Percentiles rank a stretch among this genome's conserved stretches.
Evolutionary conservation across 805 yeast species (phyloP).

Genomic region (Spencermartinsiella europaea): DNA sequence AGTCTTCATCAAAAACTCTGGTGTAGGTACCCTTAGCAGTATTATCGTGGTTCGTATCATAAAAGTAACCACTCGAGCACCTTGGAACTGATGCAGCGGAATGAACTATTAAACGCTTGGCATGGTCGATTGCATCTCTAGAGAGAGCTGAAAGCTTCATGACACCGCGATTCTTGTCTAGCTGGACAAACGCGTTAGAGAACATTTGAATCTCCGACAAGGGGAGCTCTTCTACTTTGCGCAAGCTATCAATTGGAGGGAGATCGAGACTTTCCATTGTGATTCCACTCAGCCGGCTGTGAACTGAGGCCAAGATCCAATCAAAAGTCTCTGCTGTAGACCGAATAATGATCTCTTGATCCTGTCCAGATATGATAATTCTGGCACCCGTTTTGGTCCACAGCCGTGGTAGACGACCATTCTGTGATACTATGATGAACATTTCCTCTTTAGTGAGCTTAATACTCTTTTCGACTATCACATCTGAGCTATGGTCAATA

Average conservation of each 20-base stretch:
- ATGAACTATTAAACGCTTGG: constrained; percentile 20
- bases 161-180: constrained; percentile 8
- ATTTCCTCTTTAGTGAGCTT: constrained; percentile 36
- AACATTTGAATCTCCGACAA: constrained; percentile 26
- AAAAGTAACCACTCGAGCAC: constrained; percentile 2
- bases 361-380: constrained; percentile 34
- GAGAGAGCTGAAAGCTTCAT: constrained; percentile 18
- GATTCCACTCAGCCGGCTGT: constrained; percentile 30
- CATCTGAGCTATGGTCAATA: constrained; percentile 30
- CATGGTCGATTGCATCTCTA: constrained; percentile 16
- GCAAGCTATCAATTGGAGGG: constrained; percentile 11
- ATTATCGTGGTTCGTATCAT: not conserved
- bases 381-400: constrained; percentile 40
- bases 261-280: constrained; percentile 34
- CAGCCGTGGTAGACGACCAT: constrained; percentile 38
- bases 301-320: constrained; percentile 42
- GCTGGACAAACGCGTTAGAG: constrained; percentile 26
- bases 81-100: constrained; percentile 13
- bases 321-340: constrained; percentile 40
- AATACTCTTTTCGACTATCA: constrained; percentile 32
- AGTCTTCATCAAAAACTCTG: constrained; percentile 21
- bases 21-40: constrained; percentile 2
- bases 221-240: constrained; percentile 14
- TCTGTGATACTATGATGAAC: constrained; percentile 37
- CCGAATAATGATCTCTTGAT: constrained; percentile 33